Evolutionary conservation across 1,284 basidiomycete species (phyloP), one percentile per base, ranked within the genome.

Genomic region (Cryptococcus hybrid): DNA sequence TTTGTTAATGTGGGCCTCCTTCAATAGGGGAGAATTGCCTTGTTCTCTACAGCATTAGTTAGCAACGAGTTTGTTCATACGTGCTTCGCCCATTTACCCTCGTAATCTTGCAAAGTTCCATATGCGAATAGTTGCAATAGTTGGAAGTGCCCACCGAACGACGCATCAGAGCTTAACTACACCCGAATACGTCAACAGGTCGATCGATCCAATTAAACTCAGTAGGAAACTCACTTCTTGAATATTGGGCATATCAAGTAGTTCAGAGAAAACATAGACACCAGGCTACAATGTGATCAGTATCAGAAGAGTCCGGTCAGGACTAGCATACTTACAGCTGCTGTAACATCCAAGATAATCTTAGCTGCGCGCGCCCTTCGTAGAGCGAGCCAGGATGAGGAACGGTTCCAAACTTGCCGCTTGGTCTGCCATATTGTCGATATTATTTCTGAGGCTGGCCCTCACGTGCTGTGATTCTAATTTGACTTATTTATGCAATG

Each of bases 301-400:
- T 56, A 9, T 49, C 4, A 30, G 30, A 30, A 30, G 30, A 30
- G 30, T 11, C 18, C 24, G 30, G 30, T 40, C 13, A 8, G 13
- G 11, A 42, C 7, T 36, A 37, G 7, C 30, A 11, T 24, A 40
- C 77, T 52, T 46, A 79, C 78, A 0, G 94, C 89, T 42, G 89
- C 84, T 38, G 89, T 92, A 54, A 87, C 93, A 73, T 96, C 88
- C 66, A 86, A 82, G 24, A 94, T 80, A 56, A 96, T 84, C 71
- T 93, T 92, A 7, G 90, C 92, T 0, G 88, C 91, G 0, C n/a
- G 91, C 90, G 1, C 94, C 94, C 69, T 90, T 92, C 2, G 89
- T 86, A 0, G 88, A 88, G 70, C 93, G 92, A 3, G 88, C 89
- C 78, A 97, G 88, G 56, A 97, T 83, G 37, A 96, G 74, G 74